phyloP scores from a whole-genome alignment of 495 filamentous ascomycete genomes.

The Parathielavia hyrcaniae region DNA sequence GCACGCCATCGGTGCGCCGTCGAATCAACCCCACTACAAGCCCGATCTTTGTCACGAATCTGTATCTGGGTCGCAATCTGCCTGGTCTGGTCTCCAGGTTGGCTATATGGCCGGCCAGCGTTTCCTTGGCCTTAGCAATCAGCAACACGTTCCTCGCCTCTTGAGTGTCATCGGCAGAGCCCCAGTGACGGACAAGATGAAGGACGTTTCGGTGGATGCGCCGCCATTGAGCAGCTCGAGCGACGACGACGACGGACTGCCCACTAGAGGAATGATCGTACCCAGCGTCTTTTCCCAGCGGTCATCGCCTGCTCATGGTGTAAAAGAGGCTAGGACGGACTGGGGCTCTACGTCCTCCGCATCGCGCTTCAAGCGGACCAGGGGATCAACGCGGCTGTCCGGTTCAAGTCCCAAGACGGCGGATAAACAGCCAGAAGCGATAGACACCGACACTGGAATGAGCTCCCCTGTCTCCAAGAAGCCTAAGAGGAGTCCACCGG shows the following conservation, averaged over 20 bases:
- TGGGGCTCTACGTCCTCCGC: background rate
- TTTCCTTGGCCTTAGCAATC: slow-evolving; percentile 13
- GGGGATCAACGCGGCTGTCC: background rate
- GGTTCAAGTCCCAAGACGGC: background rate
- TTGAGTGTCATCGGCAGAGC: background rate
- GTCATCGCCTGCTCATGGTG: background rate
- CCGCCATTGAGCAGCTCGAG: slow-evolving; percentile 19
- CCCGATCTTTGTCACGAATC: background rate
- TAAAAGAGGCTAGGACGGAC: background rate
- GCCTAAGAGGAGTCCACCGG: background rate
- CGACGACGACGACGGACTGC: slow-evolving; percentile 8
- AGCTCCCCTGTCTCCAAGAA: slow-evolving; percentile 11
- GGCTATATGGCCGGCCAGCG: slow-evolving; percentile 2
- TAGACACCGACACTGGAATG: background rate
- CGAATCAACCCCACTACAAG: background rate
- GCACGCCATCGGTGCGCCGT: background rate
- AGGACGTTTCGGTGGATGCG: slow-evolving; percentile 7
- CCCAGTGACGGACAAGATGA: background rate
- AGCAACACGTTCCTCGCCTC: slow-evolving; percentile 5
- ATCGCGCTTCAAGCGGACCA: background rate
- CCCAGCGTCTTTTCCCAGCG: background rate
- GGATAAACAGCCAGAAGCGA: background rate
- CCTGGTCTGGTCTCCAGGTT: background rate
- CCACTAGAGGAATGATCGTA: slow-evolving; percentile 5
- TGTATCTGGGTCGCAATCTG: background rate